Evolutionary conservation across 176 grass and related monocot species (phyloP).

Genomic region (bread wheat (Triticum aestivum)): IWGSC_CS_RefSeq_v2.1 NC_057807.1:570193488-570193987

Average conservation of each 20-base stretch:
- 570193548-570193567: neutral
- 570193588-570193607: neutral
- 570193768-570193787: conserved; percentile 99
- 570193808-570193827: conserved; percentile 98
- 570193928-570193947: conserved; percentile 99
- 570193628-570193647: neutral
- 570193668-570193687: conserved; percentile 6
- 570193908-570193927: conserved; percentile 97
- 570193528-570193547: conserved; percentile 22
- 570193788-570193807: conserved; percentile 88
- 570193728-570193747: conserved; percentile 17
- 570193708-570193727: conserved; percentile 28
- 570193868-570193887: conserved; percentile 94
- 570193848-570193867: conserved; percentile 99
- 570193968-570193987: conserved; percentile 97
- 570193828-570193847: conserved; percentile 98
- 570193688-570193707: conserved; percentile 3
- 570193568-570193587: neutral
- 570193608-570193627: neutral
- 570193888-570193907: conserved; percentile 97
- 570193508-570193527: neutral
- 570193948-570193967: conserved; percentile 77
- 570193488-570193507: neutral
- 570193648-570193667: neutral
- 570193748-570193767: conserved; percentile 76